Percentiles rank a stretch among this genome's conserved stretches.
Evolutionary conservation across 179 eudicot genomes (phyloP).

Genomic region (Corrigiola litoralis): DNA sequence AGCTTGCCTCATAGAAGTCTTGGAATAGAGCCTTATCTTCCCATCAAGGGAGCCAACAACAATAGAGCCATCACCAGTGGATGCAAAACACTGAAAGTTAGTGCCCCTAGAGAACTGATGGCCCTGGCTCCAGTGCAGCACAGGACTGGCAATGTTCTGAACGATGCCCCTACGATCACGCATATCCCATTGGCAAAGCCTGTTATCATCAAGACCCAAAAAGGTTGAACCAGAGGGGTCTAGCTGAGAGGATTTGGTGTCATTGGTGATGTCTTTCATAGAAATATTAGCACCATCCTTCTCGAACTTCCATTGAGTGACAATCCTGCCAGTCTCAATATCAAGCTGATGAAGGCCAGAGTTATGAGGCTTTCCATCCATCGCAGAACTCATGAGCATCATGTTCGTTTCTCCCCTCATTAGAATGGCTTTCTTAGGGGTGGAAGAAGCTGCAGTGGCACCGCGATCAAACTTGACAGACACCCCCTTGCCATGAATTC

Average conservation of each 20-base stretch:
- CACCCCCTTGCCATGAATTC: slow-evolving; percentile 96
- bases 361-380: slow-evolving; percentile 66
- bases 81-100: slow-evolving; percentile 90
- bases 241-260: slow-evolving; percentile 75
- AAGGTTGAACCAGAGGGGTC: slow-evolving; percentile 90
- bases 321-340: slow-evolving; percentile 91
- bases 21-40: slow-evolving; percentile 85
- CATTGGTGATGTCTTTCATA: slow-evolving; percentile 82
- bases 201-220: slow-evolving; percentile 85
- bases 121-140: slow-evolving; percentile 85
- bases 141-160: slow-evolving; percentile 61
- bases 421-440: slow-evolving; percentile 77
- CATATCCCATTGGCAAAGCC: slow-evolving; percentile 97
- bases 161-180: slow-evolving; percentile 75
- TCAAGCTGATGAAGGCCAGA: slow-evolving; percentile 80
- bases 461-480: slow-evolving; percentile 65
- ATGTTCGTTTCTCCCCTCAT: slow-evolving; percentile 95
- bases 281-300: slow-evolving; percentile 84
- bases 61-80: slow-evolving; percentile 94
- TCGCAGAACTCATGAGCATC: slow-evolving; percentile 82
- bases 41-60: slow-evolving; percentile 97
- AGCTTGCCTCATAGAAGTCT: slow-evolving; percentile 87
- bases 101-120: slow-evolving; percentile 93
- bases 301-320: slow-evolving; percentile 87
- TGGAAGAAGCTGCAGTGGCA: slow-evolving; percentile 21